A percentile compares a stretch with the other conserved stretches of the same genome.
Evolutionary conservation across 192 early-diverging fungal species (phyloP).

Genomic region (Coemansia sp.): DNA sequence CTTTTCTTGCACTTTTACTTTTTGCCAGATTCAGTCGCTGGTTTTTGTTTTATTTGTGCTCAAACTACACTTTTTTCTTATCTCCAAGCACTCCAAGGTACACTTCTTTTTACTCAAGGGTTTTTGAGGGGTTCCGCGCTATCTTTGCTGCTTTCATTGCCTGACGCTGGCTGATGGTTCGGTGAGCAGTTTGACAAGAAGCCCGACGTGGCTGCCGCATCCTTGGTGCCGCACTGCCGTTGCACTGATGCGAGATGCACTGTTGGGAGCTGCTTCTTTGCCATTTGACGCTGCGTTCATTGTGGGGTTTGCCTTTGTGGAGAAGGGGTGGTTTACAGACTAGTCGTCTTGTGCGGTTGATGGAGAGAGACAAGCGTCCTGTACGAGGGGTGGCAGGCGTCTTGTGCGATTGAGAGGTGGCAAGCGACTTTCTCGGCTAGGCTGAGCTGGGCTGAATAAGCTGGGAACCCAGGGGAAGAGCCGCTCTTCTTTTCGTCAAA

Average conservation of each 20-base stretch:
- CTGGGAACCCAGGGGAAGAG: too few species aligned
- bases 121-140: too few species aligned
- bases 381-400: too few species aligned
- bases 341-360: too few species aligned
- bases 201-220: neutral
- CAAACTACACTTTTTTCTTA: neutral
- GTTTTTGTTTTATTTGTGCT: neutral
- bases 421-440: too few species aligned
- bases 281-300: neutral
- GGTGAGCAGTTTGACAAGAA: neutral
- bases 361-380: too few species aligned
- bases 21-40: neutral
- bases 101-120: neutral
- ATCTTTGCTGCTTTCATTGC: neutral
- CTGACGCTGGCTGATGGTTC: neutral
- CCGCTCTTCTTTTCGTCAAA: too few species aligned
- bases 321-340: too few species aligned
- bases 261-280: neutral
- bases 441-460: too few species aligned
- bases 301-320: neutral
- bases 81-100: constrained; percentile 7
- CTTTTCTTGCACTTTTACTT: neutral
- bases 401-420: too few species aligned
- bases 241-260: neutral
- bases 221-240: neutral